Evolutionary conservation across 441 rosid species (phyloP).

Genomic region (Populus trichocarpa): DNA sequence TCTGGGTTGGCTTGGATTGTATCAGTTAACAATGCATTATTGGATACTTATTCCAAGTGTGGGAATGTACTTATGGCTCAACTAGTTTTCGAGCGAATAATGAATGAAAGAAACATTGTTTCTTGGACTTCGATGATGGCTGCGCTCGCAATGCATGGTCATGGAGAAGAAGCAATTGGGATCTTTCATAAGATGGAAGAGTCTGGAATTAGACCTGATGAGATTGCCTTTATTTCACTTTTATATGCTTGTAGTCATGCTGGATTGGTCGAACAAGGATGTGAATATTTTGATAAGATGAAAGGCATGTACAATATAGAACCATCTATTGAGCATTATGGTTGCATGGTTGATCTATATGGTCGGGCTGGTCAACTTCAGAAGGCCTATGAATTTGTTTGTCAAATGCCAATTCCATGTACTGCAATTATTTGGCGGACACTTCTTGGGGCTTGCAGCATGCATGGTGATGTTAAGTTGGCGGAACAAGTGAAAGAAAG

Average conservation of each 20-base stretch:
- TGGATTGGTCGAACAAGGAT: constrained; percentile 68
- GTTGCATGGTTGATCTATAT: constrained; percentile 87
- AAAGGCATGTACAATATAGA: constrained; percentile 46
- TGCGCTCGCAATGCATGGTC: constrained; percentile 73
- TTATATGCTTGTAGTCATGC: constrained; percentile 86
- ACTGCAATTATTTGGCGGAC: constrained; percentile 74
- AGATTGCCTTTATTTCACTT: constrained; percentile 52
- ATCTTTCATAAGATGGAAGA: constrained; percentile 60
- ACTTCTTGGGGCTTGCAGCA: constrained; percentile 84
- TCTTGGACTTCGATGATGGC: constrained; percentile 87
- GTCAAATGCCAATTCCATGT: constrained; percentile 59
- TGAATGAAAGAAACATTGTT: constrained; percentile 41
- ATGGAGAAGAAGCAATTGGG: constrained; percentile 58
- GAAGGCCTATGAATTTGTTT: constrained; percentile 58
- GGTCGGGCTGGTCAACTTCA: constrained; percentile 70
- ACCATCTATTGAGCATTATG: constrained; percentile 72
- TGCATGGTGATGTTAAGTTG: constrained; percentile 60
- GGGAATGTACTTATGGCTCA: constrained; percentile 63
- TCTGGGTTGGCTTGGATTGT: constrained; percentile 48
- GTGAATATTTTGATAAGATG: constrained; percentile 54
- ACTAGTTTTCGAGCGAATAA: constrained; percentile 52
- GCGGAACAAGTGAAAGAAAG: constrained; percentile 54
- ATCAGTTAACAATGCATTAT: constrained; percentile 68
- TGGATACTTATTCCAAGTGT: constrained; percentile 73
- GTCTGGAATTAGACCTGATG: constrained; percentile 54